Base-by-base conservation (phyloP, 129 eudicot genomes). In the Silybum marianum region DNA sequence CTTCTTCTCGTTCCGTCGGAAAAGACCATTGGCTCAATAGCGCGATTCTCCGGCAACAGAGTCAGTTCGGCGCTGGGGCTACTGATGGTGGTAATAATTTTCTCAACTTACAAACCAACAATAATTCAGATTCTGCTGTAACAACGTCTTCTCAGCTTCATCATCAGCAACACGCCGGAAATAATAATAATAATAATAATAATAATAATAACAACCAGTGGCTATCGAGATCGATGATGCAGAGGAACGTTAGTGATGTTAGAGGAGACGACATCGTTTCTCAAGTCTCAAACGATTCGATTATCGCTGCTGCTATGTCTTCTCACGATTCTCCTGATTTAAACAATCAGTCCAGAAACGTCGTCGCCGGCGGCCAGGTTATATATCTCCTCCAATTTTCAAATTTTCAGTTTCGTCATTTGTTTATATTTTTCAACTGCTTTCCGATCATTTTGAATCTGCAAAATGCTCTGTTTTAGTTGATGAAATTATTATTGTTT, bases 1-100 rank as follows among this genome's bases (percentile, higher is more conserved):
- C 87, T 42, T 81, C 77, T 13, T 85, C 83, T 34, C 83, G 83
- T 13, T 51, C 84, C 1, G 80, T 73, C 74, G 90, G 87, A 42
- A 85, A 83, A 72, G 87, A 85, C 65, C 87, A 85, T 65, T 93
- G 98, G 98, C 93, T 93, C 22, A 92, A 84, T 85, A 90, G 80
- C 75, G 95, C 95, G 1, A 84, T 92, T 74, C 90, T 89, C 78
- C 88, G 94, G 76, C 92, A 85, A 66, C 91, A 83, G 54, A 75
- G 71, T 30, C 93, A 85, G 77, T 86, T 76, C 72, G 87, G 74
- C 8, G 78, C 51, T 16, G 83, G 71, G 7, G 77, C 21, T 32
- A 54, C 39, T 1, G 83, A 75, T n/a, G 48, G 18, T 10, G 69
- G 22, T 21, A 68, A 39, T 2, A 87, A 87, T 62, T 87, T 90